Evolutionary conservation across 345 rosid species (phyloP), one percentile per base, ranked within the genome.

Genomic region (Populus deltoides): DNA sequence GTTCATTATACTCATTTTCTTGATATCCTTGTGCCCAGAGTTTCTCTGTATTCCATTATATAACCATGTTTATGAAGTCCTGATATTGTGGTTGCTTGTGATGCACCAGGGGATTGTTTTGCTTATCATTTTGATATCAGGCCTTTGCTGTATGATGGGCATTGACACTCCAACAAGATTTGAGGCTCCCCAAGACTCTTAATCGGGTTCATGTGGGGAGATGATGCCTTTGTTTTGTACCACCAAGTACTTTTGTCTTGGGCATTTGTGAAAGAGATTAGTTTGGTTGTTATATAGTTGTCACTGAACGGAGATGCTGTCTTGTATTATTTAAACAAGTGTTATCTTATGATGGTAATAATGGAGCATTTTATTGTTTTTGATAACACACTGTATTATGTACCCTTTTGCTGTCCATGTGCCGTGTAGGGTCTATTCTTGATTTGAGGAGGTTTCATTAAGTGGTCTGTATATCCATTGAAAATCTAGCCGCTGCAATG

Each of bases 91-190:
- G 8, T 61, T 72, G 72, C 69, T 39, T 78, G n/a, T 76, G 78
- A 74, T 82, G 67, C 73, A 86, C 65, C 94, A 96, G 99, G 98
- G 91, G 75, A 83, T 92, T 82, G 95, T 92, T 68, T 86, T 96
- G 81, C 97, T 96, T 69, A 71, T 93, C 71, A 96, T 96, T 77
- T 86, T 96, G 78, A 86, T 96, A 81, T 89, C 94, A 39, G 98
- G 99, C 74, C 97, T 96, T 69, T 89, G 98, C 85, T 93, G 97
- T 82, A 96, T 96, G 99, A 90, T 90, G 90, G 97, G 97, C 84
- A 96, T 96, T 71, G 98, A 93, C 78, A 92, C 98, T 2, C 99
- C 98, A 9, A 83, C 95, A 18, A 88, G 97, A 89, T 96, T 96
- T 80, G 97, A 96, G 92, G 83, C 91, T n/a, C 97, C 97, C 18